phyloP scores from a whole-genome alignment of 169 alveolate species.

The Cystoisospora suis region DNA sequence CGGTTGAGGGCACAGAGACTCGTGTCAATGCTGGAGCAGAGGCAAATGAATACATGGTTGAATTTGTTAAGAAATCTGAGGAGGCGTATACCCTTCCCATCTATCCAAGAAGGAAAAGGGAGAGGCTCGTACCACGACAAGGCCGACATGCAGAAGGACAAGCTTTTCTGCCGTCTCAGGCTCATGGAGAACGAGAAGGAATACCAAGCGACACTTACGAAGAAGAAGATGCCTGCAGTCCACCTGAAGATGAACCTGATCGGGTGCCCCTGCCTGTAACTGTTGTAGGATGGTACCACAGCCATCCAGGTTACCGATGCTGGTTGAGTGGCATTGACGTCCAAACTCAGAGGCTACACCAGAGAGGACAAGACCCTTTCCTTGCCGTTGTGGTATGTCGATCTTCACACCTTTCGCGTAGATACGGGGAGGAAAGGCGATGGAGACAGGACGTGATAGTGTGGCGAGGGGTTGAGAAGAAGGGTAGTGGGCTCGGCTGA shows the following conservation, averaged over 20 bases:
- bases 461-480: not conserved
- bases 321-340: constrained; percentile 91
- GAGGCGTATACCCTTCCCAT: too few species aligned
- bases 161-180: not conserved
- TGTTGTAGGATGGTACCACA: constrained; percentile 92
- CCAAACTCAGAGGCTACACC: constrained; percentile 78
- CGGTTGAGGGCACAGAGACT: constrained; percentile 93
- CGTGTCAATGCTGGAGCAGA: constrained; percentile 86
- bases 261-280: not conserved
- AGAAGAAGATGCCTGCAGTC: constrained; percentile 34
- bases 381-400: constrained; percentile 84
- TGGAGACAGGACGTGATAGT: not conserved
- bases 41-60: constrained; percentile 78
- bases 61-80: constrained; percentile 70
- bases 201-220: not conserved
- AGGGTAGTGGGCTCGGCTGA: not conserved
- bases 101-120: too few species aligned
- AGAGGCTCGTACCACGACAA: not conserved
- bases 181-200: not conserved
- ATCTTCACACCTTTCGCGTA: not conserved
- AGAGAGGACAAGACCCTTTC: constrained; percentile 85
- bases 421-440: too few species aligned
- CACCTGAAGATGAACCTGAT: constrained; percentile 75
- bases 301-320: constrained; percentile 92
- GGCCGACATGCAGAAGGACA: not conserved